Evolutionary conservation across 2,329 filamentous ascomycete species (phyloP), one percentile per base, ranked within the genome.

Genomic region (Aspergillus cejpii): DNA sequence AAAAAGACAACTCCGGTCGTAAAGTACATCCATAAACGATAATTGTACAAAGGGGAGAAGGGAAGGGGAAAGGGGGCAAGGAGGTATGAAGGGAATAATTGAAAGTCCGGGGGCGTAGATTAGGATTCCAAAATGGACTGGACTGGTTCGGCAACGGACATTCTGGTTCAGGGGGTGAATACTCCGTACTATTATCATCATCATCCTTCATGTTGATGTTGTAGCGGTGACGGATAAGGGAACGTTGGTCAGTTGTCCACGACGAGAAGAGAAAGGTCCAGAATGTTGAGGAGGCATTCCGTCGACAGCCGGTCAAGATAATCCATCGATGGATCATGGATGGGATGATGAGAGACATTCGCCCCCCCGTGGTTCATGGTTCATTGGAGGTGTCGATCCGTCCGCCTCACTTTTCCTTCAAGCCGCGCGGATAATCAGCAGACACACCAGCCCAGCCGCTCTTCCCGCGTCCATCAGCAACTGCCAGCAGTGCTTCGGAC

Each of bases 321-420:
- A 26, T 23, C 19, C 19, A 37, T 24, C 19, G 20, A 38, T 26
- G 6, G 23, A 17, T n/a, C n/a, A n/a, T n/a, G 8, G 20, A 38
- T 34, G 31, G 31, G 8, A 10, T 15, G 15, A 34, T 34, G 31
- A 11, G 31, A 34, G 17, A 34, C 8, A 34, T 10, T 5, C 6
- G 20, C n/a, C 21, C 36, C n/a, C 6, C 19, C 19, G 36, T 23
- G 11, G 31, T 20, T 19, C 15, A 34, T 8, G 17, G 31, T 12
- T 20, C 11, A 34, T 34, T 34, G 31, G 31, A 12, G 31, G 15
- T 45, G 54, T 48, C 54, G 54, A 57, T 57, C n/a, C 53, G 24
- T 33, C 45, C 55, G 55, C 55, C 55, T 57, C 55, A 57, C 55
- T 56, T 57, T 54, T 49, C 31, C 17, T 19, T 34, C 11, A 55